Percentiles rank a stretch among this genome's conserved stretches.
phyloP scores from a whole-genome alignment of 1,284 basidiomycete genomes.

The Rhodotorula sp. region DNA sequence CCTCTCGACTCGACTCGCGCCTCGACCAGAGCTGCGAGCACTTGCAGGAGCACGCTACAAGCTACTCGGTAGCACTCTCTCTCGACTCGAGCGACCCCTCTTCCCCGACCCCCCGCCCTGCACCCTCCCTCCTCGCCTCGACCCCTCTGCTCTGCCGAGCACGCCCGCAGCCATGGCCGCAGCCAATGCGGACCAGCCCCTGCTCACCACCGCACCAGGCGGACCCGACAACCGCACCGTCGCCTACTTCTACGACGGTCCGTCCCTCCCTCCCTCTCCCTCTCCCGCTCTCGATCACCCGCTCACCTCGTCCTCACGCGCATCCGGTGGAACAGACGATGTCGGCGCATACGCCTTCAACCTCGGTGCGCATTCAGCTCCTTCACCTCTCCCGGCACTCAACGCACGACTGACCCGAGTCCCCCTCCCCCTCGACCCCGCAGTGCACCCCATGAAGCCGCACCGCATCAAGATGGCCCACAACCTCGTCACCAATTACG shows the following conservation, averaged over 20 bases:
- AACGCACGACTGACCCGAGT: background rate
- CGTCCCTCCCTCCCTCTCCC: background rate
- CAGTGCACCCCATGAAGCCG: conserved; percentile 46
- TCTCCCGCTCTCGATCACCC: background rate
- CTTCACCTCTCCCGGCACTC: no score
- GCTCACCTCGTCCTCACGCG: background rate
- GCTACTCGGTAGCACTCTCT: no score
- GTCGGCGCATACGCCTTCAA: conserved; percentile 41
- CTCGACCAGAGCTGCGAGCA: no score
- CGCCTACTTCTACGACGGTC: conserved; percentile 41
- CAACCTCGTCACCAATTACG: conserved; percentile 86
- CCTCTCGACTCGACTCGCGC: no score
- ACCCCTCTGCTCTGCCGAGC: background rate
- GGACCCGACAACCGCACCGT: conserved; percentile 30
- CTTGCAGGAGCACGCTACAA: no score
- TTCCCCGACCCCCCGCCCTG: no score
- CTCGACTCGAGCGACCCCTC: no score
- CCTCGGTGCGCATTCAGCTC: conserved; percentile 23
- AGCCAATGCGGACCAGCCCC: background rate
- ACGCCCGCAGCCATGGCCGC: background rate
- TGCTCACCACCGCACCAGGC: conserved; percentile 12
- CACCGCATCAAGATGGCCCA: conserved; percentile 88
- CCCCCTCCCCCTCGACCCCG: background rate
- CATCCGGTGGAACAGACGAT: conserved; percentile 19
- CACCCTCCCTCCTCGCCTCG: background rate